Conservation (phyloP, 164 flowering plant genomes). For the Nymphaea thermarum region DNA sequence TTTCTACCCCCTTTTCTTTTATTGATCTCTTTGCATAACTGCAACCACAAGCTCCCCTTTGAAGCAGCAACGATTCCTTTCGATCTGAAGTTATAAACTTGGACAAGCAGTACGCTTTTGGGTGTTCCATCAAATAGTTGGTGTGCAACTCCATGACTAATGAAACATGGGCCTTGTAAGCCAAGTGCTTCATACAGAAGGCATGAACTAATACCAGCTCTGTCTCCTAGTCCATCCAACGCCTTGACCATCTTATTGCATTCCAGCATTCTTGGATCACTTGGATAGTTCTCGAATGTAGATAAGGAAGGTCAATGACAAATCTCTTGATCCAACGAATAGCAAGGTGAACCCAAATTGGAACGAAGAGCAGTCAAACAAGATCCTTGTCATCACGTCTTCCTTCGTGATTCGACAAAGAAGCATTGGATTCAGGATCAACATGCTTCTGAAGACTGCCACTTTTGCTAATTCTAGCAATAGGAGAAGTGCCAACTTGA, state of each 20-base stretch:
- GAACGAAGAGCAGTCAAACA: not conserved
- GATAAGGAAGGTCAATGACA: not conserved
- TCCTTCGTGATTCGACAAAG: conserved; percentile 9
- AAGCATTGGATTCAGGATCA: conserved; percentile 13
- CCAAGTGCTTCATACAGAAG: no score
- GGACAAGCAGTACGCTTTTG: no score
- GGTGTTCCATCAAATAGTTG: no score
- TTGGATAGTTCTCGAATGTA: not conserved
- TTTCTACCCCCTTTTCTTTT: no score
- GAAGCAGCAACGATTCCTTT: no score
- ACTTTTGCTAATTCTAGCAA: conserved; percentile 7
- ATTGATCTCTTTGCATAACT: no score
- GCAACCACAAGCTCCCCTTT: no score
- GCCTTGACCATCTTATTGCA: not conserved
- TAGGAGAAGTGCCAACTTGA: conserved; percentile 13
- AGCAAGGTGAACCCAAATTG: not conserved
- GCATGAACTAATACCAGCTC: no score
- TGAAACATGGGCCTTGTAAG: no score
- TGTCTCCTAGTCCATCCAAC: not conserved
- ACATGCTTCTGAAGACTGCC: conserved; percentile 7
- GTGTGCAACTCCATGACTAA: no score
- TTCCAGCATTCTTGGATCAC: not conserved
- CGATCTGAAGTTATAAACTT: no score
- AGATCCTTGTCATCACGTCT: conserved; percentile 4
- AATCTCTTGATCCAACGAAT: not conserved